Conservation (phyloP, 768 basidiomycete genomes). For the Termitomyces sp. region DNA sequence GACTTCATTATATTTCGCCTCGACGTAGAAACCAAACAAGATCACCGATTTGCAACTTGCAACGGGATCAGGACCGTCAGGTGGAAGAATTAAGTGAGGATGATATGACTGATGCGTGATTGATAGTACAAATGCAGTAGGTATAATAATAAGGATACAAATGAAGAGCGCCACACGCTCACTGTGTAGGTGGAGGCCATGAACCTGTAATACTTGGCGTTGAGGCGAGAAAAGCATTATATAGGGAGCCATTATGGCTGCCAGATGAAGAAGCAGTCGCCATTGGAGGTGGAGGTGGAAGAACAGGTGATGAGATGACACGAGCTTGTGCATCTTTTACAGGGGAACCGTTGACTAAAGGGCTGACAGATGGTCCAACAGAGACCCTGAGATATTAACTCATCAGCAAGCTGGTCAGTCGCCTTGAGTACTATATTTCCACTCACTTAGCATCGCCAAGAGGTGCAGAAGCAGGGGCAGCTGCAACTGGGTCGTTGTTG, state of each 20-base stretch:
- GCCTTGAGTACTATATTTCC: not conserved
- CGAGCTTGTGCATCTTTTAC: conserved; percentile 25
- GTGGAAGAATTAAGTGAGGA: not conserved
- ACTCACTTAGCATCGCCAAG: conserved; percentile 33
- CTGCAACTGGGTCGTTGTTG: conserved; percentile 40
- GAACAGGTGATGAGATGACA: conserved; percentile 16
- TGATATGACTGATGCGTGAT: conserved; percentile 11
- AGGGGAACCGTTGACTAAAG: conserved; percentile 30
- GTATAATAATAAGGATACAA: conserved; percentile 10
- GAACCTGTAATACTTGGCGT: conserved; percentile 17
- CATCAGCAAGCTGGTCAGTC: not conserved
- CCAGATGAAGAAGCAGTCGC: conserved; percentile 26
- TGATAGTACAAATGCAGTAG: conserved; percentile 16
- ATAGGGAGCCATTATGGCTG: conserved; percentile 34
- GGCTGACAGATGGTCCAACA: conserved; percentile 14
- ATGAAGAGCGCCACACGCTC: not conserved
- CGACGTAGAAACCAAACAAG: conserved; percentile 1
- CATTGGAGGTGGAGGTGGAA: conserved; percentile 25
- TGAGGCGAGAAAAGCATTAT: conserved; percentile 27
- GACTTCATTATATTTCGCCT: not conserved
- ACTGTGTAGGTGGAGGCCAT: conserved; percentile 11
- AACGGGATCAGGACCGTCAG: not conserved
- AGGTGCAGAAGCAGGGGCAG: conserved; percentile 13
- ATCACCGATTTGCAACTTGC: not conserved
- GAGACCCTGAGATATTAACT: conserved; percentile 1